Percentiles rank a stretch among this genome's conserved stretches.
Conservation (phyloP, 768 basidiomycete species). For the Xanthoconium purpureum region DNA sequence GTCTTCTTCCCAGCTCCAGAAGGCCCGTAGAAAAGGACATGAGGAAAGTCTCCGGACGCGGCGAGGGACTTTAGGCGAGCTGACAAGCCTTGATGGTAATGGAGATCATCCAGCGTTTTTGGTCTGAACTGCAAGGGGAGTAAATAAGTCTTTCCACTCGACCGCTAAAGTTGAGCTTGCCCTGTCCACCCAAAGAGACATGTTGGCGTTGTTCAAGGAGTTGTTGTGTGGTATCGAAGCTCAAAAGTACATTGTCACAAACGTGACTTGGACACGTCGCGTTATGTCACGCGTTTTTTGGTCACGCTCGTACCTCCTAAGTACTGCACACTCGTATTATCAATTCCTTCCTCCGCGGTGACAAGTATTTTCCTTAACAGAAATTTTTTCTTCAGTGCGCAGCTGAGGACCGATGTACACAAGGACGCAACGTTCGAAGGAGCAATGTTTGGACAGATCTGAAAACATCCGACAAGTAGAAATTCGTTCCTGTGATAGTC, state of each 20-base stretch:
- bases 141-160: not conserved
- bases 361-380: conserved; percentile 22
- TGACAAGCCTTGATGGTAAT: conserved; percentile 84
- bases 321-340: no score
- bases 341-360: conserved; percentile 7
- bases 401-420: not conserved
- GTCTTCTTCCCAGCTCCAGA: conserved; percentile 99
- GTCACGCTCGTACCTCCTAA: conserved; percentile 12
- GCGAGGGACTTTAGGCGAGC: conserved; percentile 77
- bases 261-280: conserved; percentile 19
- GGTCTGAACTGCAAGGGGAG: conserved; percentile 70
- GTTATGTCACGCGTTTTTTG: conserved; percentile 33
- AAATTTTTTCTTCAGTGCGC: not conserved
- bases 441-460: conserved; percentile 36
- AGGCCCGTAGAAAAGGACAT: conserved; percentile 96
- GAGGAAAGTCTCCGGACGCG: conserved; percentile 90
- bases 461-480: conserved; percentile 49
- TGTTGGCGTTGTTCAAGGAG: conserved; percentile 20
- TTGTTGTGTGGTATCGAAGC: not conserved
- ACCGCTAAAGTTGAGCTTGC: conserved; percentile 1
- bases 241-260: not conserved
- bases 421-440: conserved; percentile 39
- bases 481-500: conserved; percentile 50
- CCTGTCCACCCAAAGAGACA: conserved; percentile 73
- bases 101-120: conserved; percentile 74